phyloP scores from a whole-genome alignment of 768 basidiomycete genomes.

The Boletus sp. region DNA sequence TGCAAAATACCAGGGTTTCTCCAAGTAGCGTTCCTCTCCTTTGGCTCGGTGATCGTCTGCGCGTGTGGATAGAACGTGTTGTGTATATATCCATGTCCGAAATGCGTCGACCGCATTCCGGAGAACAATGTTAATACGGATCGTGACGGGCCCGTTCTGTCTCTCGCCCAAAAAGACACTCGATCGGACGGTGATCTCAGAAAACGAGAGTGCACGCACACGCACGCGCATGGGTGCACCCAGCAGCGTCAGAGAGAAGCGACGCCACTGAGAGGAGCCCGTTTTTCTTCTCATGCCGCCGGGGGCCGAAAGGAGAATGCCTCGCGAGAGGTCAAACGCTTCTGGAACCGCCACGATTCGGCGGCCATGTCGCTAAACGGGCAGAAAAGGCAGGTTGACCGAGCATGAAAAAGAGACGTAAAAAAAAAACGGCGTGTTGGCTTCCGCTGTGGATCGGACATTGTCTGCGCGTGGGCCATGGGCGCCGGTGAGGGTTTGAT shows the following conservation, averaged over 20 bases:
- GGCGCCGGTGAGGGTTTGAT: too few species aligned
- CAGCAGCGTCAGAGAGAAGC: neutral
- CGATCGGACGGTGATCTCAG: neutral
- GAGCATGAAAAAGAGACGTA: neutral
- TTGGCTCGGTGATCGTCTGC: neutral
- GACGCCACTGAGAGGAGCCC: too few species aligned
- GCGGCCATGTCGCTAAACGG: neutral
- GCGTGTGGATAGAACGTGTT: neutral
- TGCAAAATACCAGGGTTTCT: slow-evolving; percentile 30
- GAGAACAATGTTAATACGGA: neutral
- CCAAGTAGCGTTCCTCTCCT: too few species aligned
- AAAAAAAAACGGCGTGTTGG: neutral
- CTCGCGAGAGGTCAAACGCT: neutral
- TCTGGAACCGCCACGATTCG: neutral
- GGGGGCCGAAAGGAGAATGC: neutral
- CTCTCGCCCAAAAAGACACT: neutral
- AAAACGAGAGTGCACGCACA: neutral
- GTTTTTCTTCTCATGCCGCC: neutral
- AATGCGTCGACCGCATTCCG: neutral
- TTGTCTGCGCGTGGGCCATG: too few species aligned
- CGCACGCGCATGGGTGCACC: neutral
- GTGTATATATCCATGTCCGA: neutral
- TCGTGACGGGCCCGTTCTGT: neutral
- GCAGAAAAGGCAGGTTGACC: neutral
- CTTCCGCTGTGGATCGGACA: neutral